These are phyloP conservation scores for Trichosanthes truncata DNA, from an alignment of 306 rosid genomes.

Conservation along the genomic window DNA sequence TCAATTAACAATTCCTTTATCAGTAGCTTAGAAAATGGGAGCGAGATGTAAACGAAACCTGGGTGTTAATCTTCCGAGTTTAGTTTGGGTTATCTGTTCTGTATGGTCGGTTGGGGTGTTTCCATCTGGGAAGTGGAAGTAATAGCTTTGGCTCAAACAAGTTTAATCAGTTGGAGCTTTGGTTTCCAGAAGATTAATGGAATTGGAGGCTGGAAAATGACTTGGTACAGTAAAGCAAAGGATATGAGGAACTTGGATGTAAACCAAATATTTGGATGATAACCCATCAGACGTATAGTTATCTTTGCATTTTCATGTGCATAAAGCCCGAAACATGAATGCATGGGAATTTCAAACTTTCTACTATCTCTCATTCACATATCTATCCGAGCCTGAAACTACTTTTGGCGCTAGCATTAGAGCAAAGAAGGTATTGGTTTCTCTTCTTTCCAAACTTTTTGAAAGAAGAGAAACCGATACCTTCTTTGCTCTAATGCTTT, in stretches of 20 bases:
- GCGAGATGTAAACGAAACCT: neutral
- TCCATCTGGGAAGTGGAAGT: neutral
- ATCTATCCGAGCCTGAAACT: neutral
- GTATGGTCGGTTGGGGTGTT: neutral
- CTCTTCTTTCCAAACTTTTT: neutral
- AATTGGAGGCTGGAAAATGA: neutral
- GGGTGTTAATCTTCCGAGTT: neutral
- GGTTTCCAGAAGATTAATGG: neutral
- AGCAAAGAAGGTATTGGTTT: no score
- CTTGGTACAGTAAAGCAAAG: neutral
- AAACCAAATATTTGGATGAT: neutral
- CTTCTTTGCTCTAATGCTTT: neutral
- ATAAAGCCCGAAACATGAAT: neutral
- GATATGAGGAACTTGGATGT: neutral
- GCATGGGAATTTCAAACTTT: neutral
- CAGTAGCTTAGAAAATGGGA: constrained; percentile 5
- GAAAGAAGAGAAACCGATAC: neutral
- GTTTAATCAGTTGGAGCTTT: neutral
- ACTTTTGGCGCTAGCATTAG: neutral
- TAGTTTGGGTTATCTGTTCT: neutral
- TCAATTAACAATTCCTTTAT: constrained; percentile 6
- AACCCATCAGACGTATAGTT: neutral
- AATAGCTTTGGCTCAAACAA: neutral
- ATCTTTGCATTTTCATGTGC: neutral
- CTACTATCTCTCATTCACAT: neutral